These are phyloP conservation scores for Calocybe cyanea DNA, from an alignment of 768 basidiomycete species.

Conservation along the genomic window DNA sequence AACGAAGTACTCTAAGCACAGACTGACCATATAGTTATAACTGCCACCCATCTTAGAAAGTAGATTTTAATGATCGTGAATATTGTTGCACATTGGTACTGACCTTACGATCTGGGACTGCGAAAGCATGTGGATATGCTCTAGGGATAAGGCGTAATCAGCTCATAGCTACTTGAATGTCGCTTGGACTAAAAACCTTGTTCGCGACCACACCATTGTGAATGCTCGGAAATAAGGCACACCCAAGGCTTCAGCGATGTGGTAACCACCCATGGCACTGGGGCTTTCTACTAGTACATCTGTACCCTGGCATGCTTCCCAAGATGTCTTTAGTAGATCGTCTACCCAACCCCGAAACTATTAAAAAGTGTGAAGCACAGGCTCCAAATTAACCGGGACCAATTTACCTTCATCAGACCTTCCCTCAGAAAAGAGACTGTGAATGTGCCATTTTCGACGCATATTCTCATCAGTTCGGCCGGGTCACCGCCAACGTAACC, in stretches of 20 bases:
- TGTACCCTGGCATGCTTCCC: conserved; percentile 94
- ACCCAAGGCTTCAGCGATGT: conserved; percentile 90
- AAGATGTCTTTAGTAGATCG: conserved; percentile 90
- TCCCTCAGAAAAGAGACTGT: conserved; percentile 95
- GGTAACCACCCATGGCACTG: conserved; percentile 95
- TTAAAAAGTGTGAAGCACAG: conserved; percentile 7
- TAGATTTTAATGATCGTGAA: conserved; percentile 5
- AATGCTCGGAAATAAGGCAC: conserved; percentile 96
- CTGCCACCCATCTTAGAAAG: conserved; percentile 82
- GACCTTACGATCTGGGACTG: conserved; percentile 93
- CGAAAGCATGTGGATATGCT: conserved; percentile 97
- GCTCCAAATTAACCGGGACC: conserved; percentile 2
- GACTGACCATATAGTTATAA: conserved; percentile 93
- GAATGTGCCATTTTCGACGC: conserved; percentile 97
- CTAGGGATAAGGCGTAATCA: conserved; percentile 28
- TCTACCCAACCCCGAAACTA: conserved; percentile 98
- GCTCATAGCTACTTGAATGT: conserved; percentile 7
- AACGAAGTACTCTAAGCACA: background rate
- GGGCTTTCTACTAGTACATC: conserved; percentile 95
- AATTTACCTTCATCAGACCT: conserved; percentile 71
- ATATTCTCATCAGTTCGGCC: conserved; percentile 95
- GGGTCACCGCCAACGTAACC: conserved; percentile 95
- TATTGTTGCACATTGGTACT: background rate
- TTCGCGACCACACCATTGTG: conserved; percentile 97
- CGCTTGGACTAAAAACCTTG: conserved; percentile 44